Conservation (phyloP, 805 yeast species). For the Cyberlindnera galapagoensis region DNA sequence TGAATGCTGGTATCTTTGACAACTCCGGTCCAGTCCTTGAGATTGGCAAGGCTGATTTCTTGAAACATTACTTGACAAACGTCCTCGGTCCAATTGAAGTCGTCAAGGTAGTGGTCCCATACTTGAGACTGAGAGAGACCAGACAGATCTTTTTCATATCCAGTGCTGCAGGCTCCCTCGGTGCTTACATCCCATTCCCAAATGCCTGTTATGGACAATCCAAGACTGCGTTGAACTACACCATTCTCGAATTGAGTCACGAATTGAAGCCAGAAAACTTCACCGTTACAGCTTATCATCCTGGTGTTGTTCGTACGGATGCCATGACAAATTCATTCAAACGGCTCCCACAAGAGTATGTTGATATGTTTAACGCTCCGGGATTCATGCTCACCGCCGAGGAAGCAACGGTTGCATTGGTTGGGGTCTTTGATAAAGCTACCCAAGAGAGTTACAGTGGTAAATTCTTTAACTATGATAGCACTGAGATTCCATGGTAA, state of each 20-base stretch:
- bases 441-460: conserved; percentile 22
- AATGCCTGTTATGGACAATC: conserved; percentile 29
- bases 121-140: conserved; percentile 12
- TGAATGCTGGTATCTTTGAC: conserved; percentile 9
- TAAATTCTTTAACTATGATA: conserved; percentile 22
- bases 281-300: conserved; percentile 29
- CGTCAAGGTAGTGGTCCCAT: conserved; percentile 8
- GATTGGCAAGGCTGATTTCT: background rate
- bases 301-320: conserved; percentile 34
- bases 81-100: conserved; percentile 5
- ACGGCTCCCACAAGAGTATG: too few species aligned
- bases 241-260: conserved; percentile 15
- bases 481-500: conserved; percentile 7
- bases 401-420: too few species aligned
- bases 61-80: conserved; percentile 5
- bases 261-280: conserved; percentile 25
- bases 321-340: too few species aligned
- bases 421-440: conserved; percentile 16
- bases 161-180: conserved; percentile 24
- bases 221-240: conserved; percentile 32
- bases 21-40: background rate
- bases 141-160: conserved; percentile 26
- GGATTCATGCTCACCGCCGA: too few species aligned
- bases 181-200: conserved; percentile 6
- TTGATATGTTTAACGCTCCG: too few species aligned